Evolutionary conservation across 305 asterid species (phyloP).

Genomic region (Solanum aculeatissimum): DNA sequence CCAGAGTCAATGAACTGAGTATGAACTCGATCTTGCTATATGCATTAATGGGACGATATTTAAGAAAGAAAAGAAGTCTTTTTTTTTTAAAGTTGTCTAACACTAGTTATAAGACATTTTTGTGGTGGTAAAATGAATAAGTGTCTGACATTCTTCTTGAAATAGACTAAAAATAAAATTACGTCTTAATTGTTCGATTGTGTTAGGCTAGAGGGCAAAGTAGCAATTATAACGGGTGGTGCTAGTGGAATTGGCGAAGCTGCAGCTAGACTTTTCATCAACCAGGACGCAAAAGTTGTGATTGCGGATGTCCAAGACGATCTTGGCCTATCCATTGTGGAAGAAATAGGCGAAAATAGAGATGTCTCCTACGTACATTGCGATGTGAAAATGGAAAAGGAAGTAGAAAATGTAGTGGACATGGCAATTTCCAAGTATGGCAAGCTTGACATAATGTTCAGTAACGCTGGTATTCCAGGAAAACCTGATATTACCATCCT

Average conservation of each 20-base stretch:
- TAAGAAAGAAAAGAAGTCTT: neutral
- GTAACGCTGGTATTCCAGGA: conserved; percentile 36
- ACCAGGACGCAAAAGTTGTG: conserved; percentile 35
- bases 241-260: conserved; percentile 5
- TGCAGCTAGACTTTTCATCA: conserved; percentile 13
- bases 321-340: neutral
- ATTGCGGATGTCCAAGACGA: conserved; percentile 2
- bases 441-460: conserved; percentile 45
- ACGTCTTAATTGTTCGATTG: neutral
- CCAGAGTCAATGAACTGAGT: too few species aligned
- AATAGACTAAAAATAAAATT: neutral
- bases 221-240: conserved; percentile 35
- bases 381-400: conserved; percentile 30
- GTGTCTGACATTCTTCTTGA: too few species aligned
- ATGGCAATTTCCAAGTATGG: conserved; percentile 23
- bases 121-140: neutral
- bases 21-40: too few species aligned
- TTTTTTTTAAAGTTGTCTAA: neutral
- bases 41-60: neutral
- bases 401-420: conserved; percentile 15
- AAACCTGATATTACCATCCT: conserved; percentile 7
- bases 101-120: neutral
- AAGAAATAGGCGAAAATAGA: neutral
- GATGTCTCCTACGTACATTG: conserved; percentile 25
- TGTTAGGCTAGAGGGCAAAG: conserved; percentile 33